Conservation (phyloP, 352 stramenopile species). For the Pythium folliculosum region DNA sequence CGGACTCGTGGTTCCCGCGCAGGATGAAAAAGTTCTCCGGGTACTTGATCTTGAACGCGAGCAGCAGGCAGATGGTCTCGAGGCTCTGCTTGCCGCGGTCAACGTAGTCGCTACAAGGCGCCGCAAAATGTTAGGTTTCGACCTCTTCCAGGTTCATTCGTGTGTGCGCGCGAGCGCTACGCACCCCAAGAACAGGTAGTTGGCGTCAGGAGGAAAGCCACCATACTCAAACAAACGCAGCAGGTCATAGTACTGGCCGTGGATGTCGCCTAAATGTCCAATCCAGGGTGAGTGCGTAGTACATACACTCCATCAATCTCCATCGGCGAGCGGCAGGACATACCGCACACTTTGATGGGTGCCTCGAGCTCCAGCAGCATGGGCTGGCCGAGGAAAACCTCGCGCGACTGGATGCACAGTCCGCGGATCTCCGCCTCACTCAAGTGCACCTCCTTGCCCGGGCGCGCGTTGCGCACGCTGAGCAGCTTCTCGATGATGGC, state of each 20-base stretch:
- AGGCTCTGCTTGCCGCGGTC: conserved; percentile 89
- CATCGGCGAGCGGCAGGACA: conserved; percentile 11
- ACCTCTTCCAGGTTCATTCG: too few species aligned
- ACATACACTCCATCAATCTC: background rate
- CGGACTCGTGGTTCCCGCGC: conserved; percentile 79
- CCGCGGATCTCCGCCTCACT: conserved; percentile 96
- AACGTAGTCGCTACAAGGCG: conserved; percentile 62
- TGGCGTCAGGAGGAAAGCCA: conserved; percentile 74
- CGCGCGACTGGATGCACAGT: conserved; percentile 95
- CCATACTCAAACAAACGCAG: conserved; percentile 91
- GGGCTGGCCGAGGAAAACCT: conserved; percentile 98
- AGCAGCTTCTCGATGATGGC: conserved; percentile 34
- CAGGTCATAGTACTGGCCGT: conserved; percentile 96
- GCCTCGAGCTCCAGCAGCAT: conserved; percentile 99
- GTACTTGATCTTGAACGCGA: conserved; percentile 89
- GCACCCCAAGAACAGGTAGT: conserved; percentile 52
- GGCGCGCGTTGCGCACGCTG: conserved; percentile 53
- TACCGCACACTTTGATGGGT: conserved; percentile 97
- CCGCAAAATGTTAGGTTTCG: background rate
- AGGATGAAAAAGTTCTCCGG: conserved; percentile 86
- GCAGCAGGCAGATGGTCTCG: conserved; percentile 80
- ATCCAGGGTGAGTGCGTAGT: background rate
- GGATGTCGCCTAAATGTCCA: conserved; percentile 83
- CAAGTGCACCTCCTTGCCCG: conserved; percentile 92
- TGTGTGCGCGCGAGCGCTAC: background rate